Conservation (phyloP, 192 early-diverging fungal species). For the Umbelopsis ramanniana region DNA sequence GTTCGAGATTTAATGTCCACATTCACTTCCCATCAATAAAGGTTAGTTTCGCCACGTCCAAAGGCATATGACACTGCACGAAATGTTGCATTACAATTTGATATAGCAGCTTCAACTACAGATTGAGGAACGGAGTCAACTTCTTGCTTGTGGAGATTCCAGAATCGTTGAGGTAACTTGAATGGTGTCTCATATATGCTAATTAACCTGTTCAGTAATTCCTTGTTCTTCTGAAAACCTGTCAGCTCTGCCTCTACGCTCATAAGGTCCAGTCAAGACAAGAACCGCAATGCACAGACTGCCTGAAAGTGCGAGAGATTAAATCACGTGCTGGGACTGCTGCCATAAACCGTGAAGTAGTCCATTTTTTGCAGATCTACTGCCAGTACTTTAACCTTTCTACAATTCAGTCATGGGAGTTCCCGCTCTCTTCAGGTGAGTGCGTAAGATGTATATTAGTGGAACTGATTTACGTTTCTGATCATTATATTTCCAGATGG, state of each 20-base stretch:
- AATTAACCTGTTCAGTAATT: not conserved
- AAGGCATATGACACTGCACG: not conserved
- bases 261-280: not conserved
- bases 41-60: not conserved
- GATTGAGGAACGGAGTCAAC: slow-evolving; percentile 1
- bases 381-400: not conserved
- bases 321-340: slow-evolving; percentile 12
- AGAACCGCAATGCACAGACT: no score
- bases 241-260: not conserved
- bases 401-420: slow-evolving; percentile 66
- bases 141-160: slow-evolving; percentile 1
- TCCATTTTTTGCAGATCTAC: not conserved
- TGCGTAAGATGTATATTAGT: not conserved
- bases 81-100: not conserved
- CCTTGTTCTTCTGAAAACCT: slow-evolving; percentile 6
- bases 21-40: not conserved
- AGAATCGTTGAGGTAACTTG: slow-evolving; percentile 13
- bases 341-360: not conserved
- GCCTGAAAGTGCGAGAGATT: no score
- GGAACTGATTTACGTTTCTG: not conserved
- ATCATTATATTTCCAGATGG: slow-evolving; percentile 54
- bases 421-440: slow-evolving; percentile 74
- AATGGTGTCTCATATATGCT: slow-evolving; percentile 22
- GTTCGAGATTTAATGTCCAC: slow-evolving; percentile 2
- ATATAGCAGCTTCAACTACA: not conserved